Percentiles rank a stretch among this genome's conserved stretches.
These are phyloP conservation scores for Angomonas ambiguus DNA, from an alignment of 208 protist species.

Conservation along the genomic window DNA sequence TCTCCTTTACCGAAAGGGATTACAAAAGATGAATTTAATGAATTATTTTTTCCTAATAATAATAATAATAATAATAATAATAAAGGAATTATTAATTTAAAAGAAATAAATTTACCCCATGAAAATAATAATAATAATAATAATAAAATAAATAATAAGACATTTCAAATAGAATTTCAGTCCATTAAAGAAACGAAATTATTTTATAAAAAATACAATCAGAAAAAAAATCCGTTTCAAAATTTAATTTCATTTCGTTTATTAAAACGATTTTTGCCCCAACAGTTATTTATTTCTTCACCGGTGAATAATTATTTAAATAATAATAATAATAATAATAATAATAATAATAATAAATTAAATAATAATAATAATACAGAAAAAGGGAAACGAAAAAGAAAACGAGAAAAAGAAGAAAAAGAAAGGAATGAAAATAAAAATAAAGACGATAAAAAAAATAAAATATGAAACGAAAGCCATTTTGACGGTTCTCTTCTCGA, in stretches of 20 bases:
- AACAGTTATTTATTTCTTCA: background rate
- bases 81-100: background rate
- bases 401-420: background rate
- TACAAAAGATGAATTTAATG: background rate
- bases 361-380: background rate
- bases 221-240: background rate
- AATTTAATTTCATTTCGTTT: background rate
- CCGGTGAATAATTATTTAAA: background rate
- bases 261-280: background rate
- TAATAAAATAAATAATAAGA: background rate
- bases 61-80: conserved; percentile 18
- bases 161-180: background rate
- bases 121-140: conserved; percentile 4
- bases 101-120: background rate
- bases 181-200: background rate
- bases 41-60: background rate
- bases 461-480: conserved; percentile 5
- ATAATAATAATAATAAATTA: background rate
- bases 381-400: background rate
- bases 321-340: conserved; percentile 1
- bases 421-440: background rate
- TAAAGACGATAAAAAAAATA: background rate
- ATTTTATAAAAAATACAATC: background rate
- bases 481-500: no score
- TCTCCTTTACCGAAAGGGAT: background rate